Conservation (phyloP, 768 basidiomycete genomes). For the Leucosporidium creatinivorum region DNA sequence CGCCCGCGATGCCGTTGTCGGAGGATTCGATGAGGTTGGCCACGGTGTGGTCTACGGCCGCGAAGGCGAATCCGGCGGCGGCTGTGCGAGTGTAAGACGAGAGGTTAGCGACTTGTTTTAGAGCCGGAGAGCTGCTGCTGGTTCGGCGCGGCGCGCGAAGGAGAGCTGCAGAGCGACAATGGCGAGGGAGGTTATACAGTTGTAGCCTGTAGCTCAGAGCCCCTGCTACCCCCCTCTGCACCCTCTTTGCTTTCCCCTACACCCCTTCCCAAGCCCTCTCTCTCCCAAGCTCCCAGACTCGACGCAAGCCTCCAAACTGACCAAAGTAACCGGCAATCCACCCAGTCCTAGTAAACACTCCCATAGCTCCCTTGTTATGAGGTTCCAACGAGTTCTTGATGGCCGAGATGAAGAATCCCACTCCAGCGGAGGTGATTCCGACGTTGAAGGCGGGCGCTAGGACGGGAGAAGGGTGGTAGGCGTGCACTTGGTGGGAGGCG, state of each 20-base stretch:
- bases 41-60: constrained; percentile 64
- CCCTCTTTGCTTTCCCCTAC: not conserved
- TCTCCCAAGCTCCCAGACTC: too few relatives aligned
- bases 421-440: constrained; percentile 29
- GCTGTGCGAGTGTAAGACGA: not conserved
- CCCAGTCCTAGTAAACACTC: constrained; percentile 77
- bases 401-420: constrained; percentile 47
- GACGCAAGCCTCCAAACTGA: constrained; percentile 45
- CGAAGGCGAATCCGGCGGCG: constrained; percentile 29
- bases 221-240: not conserved
- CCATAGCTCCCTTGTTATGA: constrained; percentile 73
- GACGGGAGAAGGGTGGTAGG: constrained; percentile 21
- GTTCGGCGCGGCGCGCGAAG: too few relatives aligned
- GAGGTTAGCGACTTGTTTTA: not conserved
- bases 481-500: not conserved
- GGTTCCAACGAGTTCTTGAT: constrained; percentile 71
- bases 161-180: too few relatives aligned
- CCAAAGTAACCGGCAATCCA: constrained; percentile 87
- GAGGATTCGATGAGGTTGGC: constrained; percentile 66
- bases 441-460: constrained; percentile 28
- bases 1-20: constrained; percentile 73
- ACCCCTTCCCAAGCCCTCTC: not conserved
- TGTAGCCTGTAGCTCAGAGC: too few relatives aligned
- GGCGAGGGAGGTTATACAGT: too few relatives aligned
- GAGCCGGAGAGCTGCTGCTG: not conserved